These are phyloP conservation scores for Cairneyella variabilis DNA, from an alignment of 495 filamentous ascomycete species.

Conservation along the genomic window DNA sequence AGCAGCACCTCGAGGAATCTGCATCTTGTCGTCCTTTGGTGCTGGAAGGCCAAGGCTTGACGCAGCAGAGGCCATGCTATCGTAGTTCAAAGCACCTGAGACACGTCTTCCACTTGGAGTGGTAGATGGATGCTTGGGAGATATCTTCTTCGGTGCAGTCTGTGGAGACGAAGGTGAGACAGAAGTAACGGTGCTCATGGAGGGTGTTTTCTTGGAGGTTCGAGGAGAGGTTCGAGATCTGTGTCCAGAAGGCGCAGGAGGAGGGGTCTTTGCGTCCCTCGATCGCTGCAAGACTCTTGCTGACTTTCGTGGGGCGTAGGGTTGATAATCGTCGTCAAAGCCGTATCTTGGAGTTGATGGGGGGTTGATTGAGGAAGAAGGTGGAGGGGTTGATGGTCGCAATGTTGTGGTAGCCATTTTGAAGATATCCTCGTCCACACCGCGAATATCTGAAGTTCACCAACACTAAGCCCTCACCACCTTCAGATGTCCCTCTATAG, in stretches of 20 bases:
- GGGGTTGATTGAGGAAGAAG: slow-evolving; percentile 53
- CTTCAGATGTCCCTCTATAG: too few species aligned
- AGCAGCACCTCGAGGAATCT: slow-evolving; percentile 12
- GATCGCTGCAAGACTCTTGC: slow-evolving; percentile 38
- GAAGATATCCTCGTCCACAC: not conserved
- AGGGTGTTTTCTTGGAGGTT: slow-evolving; percentile 31
- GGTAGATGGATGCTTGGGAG: slow-evolving; percentile 25
- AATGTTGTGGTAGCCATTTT: slow-evolving; percentile 45
- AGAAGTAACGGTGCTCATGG: slow-evolving; percentile 27
- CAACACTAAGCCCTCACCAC: too few species aligned
- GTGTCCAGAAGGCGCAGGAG: slow-evolving; percentile 31
- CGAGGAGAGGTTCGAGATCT: slow-evolving; percentile 38
- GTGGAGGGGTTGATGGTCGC: slow-evolving; percentile 55
- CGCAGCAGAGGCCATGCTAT: slow-evolving; percentile 33
- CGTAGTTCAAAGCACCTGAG: slow-evolving; percentile 33
- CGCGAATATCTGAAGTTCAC: not conserved
- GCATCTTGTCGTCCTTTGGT: slow-evolving; percentile 16
- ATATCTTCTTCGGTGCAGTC: slow-evolving; percentile 50
- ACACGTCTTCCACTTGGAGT: slow-evolving; percentile 33
- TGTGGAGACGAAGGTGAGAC: slow-evolving; percentile 32
- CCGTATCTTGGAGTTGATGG: slow-evolving; percentile 72
- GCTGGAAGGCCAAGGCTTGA: slow-evolving; percentile 32
- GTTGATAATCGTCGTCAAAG: slow-evolving; percentile 65
- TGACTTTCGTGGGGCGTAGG: slow-evolving; percentile 61
- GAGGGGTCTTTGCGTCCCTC: slow-evolving; percentile 16